Base-by-base conservation (phyloP, 2,329 filamentous ascomycete species). In the Penicillium sp. region DNA sequence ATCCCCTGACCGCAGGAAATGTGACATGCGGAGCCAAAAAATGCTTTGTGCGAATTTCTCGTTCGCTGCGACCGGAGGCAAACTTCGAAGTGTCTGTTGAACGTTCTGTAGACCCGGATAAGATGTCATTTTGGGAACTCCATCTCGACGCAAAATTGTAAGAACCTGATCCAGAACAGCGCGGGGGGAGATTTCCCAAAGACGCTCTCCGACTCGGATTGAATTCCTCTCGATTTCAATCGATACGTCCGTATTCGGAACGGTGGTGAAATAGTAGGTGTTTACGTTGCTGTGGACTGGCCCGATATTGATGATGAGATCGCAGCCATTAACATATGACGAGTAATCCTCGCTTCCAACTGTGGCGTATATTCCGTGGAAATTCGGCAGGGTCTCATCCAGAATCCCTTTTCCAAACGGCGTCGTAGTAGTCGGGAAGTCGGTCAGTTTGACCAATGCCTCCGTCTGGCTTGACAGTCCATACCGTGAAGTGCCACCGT, bases 391-490 rank as follows among this genome's bases (percentile, higher is more conserved):
- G 0, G 64, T 69, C 55, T 82, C 79, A 26, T 80, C 71, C 10
- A 83, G 54, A 4, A 82, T 62, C 1, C 80, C 73, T 57, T 81
- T 81, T 2, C 77, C 78, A 17, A 79, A 78, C 0, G 70, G 68
- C 0, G 77, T 76, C 0, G 73, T 75, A 55, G 72, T 77, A 0
- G 75, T 79, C 0, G 79, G 79, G 64, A 77, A 78, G 1, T 64
- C 63, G 0, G 78, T 80, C 2, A 64, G 30, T 17, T 72, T 64
- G 7, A 77, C 71, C 7, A 83, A 55, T 7, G 74, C 66, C 0
- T 72, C 13, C 3, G 34, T 26, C 61, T 3, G 69, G 53, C 15
- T 39, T 2, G 26, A 33, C 13, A 79, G 71, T 9, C 68, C 68
- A 18, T 75, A 66, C 0, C 69, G 62, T 26, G 74, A 62, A 2